Base-by-base conservation (phyloP, 1,284 basidiomycete species). In the Hymenochaete sp. region DNA sequence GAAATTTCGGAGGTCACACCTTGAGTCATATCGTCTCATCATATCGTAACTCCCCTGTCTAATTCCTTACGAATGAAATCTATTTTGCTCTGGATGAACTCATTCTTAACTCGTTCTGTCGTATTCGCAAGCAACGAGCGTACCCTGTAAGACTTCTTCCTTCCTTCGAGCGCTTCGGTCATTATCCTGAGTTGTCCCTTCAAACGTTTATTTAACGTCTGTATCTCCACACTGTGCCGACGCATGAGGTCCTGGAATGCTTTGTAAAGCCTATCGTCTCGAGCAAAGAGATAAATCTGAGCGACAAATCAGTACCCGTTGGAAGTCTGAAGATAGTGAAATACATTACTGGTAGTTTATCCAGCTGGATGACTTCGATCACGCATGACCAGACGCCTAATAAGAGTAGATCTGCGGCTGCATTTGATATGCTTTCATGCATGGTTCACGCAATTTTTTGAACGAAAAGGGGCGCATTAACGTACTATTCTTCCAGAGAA, bases 401-500 rank as follows among this genome's bases (percentile, higher is more conserved):
- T 64, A 89, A 69, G 21, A 87, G 57, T 25, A 88, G 62, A 56
- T 89, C 85, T 4, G 73, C 75, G 2, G 83, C 85, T 11, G 86
- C 85, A 61, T 90, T 90, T 2, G 84, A 79, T 29, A 90, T 67
- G 52, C 85, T 89, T 49, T 25, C 40, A 33, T 45, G 38, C 31
- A 48, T 39, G 38, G 19, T 24, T 50, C 18, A 46, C 33, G 18
- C 42, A 24, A 24, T 7, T 5, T 26, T 36, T 24, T 40, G n/a
- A n/a, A n/a, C n/a, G n/a, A n/a, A n/a, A n/a, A n/a, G n/a, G n/a
- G n/a, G n/a, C n/a, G n/a, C 31, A 18, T 7, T 19, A 14, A 59
- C 81, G 57, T 58, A 89, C 85, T 90, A 90, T 56, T 90, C 86
- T 56, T 89, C 87, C 21, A 89, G 63, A 0, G 82, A 68, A 3